These are phyloP conservation scores for Penicillium diatomitis DNA, from an alignment of 495 filamentous ascomycete species.

Conservation along the genomic window DNA sequence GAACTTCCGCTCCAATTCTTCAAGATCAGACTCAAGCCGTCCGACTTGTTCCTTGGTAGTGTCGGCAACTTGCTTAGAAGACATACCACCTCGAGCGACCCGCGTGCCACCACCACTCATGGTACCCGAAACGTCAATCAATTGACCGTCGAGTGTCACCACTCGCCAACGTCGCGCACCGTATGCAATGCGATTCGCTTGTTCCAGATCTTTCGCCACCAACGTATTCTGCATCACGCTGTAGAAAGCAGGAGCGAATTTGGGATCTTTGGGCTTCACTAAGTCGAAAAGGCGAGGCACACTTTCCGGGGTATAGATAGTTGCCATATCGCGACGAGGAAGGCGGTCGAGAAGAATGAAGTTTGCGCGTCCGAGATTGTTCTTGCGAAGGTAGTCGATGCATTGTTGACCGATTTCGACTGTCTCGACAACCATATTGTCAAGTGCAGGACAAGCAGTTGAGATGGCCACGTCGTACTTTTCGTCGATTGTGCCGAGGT, in stretches of 20 bases:
- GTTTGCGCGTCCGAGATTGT: slow-evolving; percentile 92
- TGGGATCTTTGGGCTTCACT: slow-evolving; percentile 77
- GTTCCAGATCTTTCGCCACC: slow-evolving; percentile 83
- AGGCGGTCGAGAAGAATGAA: slow-evolving; percentile 93
- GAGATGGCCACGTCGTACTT: slow-evolving; percentile 96
- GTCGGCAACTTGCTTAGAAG: slow-evolving; percentile 80
- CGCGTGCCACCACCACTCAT: slow-evolving; percentile 95
- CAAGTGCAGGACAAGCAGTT: slow-evolving; percentile 81
- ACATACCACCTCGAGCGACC: slow-evolving; percentile 86
- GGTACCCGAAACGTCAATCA: slow-evolving; percentile 95
- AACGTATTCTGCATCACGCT: slow-evolving; percentile 87
- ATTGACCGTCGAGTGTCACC: slow-evolving; percentile 86
- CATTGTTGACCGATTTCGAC: slow-evolving; percentile 94
- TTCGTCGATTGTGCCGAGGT: slow-evolving; percentile 89
- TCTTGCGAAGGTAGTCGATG: slow-evolving; percentile 94
- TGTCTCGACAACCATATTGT: slow-evolving; percentile 93
- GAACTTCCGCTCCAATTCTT: slow-evolving; percentile 71
- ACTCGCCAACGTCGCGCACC: slow-evolving; percentile 89
- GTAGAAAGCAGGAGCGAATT: slow-evolving; percentile 87
- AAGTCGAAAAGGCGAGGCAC: slow-evolving; percentile 90
- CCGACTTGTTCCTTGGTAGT: slow-evolving; percentile 77
- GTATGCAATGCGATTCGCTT: slow-evolving; percentile 94
- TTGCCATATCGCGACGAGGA: slow-evolving; percentile 60
- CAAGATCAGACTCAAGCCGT: slow-evolving; percentile 79
- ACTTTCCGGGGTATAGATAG: slow-evolving; percentile 81